Conservation (phyloP, 192 early-diverging fungal species). For the Backusella liffmaniae region DNA sequence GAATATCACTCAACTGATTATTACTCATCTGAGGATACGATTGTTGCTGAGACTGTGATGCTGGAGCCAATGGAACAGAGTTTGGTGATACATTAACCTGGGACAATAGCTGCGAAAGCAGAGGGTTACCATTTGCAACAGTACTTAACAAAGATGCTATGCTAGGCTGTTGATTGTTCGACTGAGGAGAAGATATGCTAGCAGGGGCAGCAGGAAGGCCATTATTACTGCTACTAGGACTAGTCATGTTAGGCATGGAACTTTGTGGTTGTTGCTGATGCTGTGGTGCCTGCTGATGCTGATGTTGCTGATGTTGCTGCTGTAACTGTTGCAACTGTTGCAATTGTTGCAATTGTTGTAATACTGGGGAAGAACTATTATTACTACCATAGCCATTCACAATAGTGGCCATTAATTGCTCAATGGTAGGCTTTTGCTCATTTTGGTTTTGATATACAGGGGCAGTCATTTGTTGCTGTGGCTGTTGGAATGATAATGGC, state of each 20-base stretch:
- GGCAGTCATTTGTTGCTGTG: background rate
- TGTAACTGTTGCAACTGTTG: background rate
- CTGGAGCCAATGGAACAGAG: background rate
- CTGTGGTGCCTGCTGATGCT: background rate
- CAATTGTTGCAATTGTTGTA: background rate
- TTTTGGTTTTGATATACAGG: background rate
- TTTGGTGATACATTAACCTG: background rate
- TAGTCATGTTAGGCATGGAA: background rate
- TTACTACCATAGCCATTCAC: slow-evolving; percentile 10
- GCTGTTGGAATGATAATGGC: background rate
- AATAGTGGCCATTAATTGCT: background rate
- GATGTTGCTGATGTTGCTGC: background rate
- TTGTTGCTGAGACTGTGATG: background rate
- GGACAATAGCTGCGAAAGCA: background rate
- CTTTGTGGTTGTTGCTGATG: background rate
- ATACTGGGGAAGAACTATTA: background rate
- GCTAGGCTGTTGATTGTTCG: slow-evolving; percentile 7
- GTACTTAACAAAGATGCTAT: slow-evolving; percentile 16
- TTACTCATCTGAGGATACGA: background rate
- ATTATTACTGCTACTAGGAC: background rate
- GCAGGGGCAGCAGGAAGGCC: background rate
- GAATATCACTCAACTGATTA: slow-evolving; percentile 7
- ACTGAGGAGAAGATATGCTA: background rate
- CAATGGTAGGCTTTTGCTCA: background rate
- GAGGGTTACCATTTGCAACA: slow-evolving; percentile 13